A percentile compares a stretch with the other conserved stretches of the same genome.
These are phyloP conservation scores for Narthecium ossifragum DNA, from an alignment of 106 monocot genomes.

Conservation along the genomic window DNA sequence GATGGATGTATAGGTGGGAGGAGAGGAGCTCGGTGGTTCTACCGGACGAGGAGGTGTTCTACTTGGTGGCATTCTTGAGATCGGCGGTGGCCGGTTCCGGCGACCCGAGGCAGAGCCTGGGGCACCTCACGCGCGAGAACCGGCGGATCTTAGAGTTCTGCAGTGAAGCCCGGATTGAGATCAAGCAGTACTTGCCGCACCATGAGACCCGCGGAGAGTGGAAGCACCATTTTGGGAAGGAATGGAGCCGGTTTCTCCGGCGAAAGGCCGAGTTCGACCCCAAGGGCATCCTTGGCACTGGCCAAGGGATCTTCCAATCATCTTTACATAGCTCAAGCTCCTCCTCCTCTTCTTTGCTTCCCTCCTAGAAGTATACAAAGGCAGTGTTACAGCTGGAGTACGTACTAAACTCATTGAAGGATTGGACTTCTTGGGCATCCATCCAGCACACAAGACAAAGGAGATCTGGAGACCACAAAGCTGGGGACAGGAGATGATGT, in stretches of 20 bases:
- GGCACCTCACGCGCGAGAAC: slow-evolving; percentile 44
- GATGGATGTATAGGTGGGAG: slow-evolving; percentile 80
- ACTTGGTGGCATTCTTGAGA: slow-evolving; percentile 68
- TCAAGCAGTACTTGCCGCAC: slow-evolving; percentile 75
- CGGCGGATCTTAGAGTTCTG: slow-evolving; percentile 47
- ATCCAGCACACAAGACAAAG: no score
- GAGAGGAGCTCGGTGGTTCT: slow-evolving; percentile 62
- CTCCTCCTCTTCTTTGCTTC: slow-evolving; percentile 9
- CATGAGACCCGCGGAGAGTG: slow-evolving; percentile 34
- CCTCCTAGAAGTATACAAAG: no score
- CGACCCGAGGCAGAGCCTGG: slow-evolving; percentile 36
- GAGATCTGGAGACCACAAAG: no score
- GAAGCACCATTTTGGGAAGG: slow-evolving; percentile 57
- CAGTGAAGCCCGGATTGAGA: slow-evolving; percentile 25
- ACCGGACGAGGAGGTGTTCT: slow-evolving; percentile 85
- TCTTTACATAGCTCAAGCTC: no score
- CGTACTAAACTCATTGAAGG: no score
- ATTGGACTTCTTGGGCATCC: no score
- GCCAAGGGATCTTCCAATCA: slow-evolving; percentile 62
- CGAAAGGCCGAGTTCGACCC: slow-evolving; percentile 73
- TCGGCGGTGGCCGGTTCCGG: slow-evolving; percentile 43
- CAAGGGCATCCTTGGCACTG: slow-evolving; percentile 41
- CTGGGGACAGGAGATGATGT: no score
- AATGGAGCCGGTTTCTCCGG: slow-evolving; percentile 47
- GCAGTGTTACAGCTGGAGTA: no score